Evolutionary conservation across 352 stramenopile genomes (phyloP), one percentile per base, ranked within the genome.

Genomic region (Peronospora farinosa): DNA sequence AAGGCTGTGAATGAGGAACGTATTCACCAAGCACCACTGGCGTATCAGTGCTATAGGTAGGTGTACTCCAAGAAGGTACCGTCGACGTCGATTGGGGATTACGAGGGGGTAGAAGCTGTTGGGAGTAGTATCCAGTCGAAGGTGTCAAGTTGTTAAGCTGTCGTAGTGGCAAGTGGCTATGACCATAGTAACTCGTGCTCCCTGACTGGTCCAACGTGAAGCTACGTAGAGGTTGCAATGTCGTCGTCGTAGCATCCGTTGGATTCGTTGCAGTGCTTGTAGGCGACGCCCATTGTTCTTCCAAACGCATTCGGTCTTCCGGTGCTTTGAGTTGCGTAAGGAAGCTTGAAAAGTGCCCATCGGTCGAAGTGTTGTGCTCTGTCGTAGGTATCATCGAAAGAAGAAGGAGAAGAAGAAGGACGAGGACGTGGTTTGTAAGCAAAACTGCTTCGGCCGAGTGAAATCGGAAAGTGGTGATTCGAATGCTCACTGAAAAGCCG

Each of bases 311-410:
- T 47, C 56, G n/a, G 25, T 58, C 32, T 45, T 68, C 60, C 3
- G 39, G 30, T 4, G 57, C 47, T 58, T 74, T 74, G 47, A 74
- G 58, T 39, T 69, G 61, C 31, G 61, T 62, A n/a, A 60, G 51
- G 65, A 69, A 74, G 65, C 54, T 74, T 60, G 61, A 51, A 40
- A 72, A 74, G 35, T 74, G 65, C 30, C 65, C 47, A 33, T 74
- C 52, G 19, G 47, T 40, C 21, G 28, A 17, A 36, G 7, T 41
- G 42, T 27, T 41, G 40, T 40, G 54, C 21, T 54, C 54, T 6
- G 41, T 38, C 43, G 56, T 60, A 35, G 48, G 59, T 45, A 60
- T 38, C 59, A 67, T 67, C 10, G 17, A 21, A 21, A 21, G 3
- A 21, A 21, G 19, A 21, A 21, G 19, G n/a, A n/a, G n/a, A n/a